Evolutionary conservation across 2,329 filamentous ascomycete species (phyloP).

Genomic region (Talaromyces piceae): DNA sequence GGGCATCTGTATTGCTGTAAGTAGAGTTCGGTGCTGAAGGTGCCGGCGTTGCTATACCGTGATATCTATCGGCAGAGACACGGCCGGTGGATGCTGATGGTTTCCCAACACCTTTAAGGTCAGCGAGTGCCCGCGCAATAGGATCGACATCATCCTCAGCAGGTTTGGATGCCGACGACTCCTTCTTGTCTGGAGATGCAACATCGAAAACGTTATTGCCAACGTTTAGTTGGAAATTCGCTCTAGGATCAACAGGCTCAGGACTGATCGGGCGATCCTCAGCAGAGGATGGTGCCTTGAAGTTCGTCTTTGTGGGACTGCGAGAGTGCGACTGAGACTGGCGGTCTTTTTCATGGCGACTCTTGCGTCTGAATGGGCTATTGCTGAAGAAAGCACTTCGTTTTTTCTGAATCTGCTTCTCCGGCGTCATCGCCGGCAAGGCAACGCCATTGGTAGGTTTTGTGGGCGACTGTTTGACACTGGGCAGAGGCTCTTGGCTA

Average conservation of each 20-base stretch:
- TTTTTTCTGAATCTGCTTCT: conserved; percentile 61
- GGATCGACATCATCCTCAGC: conserved; percentile 66
- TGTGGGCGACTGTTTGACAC: conserved; percentile 63
- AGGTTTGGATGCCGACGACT: conserved; percentile 31
- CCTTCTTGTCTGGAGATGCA: conserved; percentile 59
- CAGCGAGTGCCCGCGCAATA: conserved; percentile 84
- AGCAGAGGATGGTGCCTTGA: conserved; percentile 18
- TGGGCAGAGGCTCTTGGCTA: conserved; percentile 67
- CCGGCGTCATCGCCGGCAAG: conserved; percentile 44
- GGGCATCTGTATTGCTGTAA: conserved; percentile 45
- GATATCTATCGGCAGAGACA: conserved; percentile 93
- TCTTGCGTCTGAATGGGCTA: conserved; percentile 88
- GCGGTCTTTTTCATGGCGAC: conserved; percentile 63
- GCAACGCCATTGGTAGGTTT: conserved; percentile 47
- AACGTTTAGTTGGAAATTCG: conserved; percentile 86
- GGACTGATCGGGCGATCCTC: conserved; percentile 52
- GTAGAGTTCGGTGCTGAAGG: conserved; percentile 39
- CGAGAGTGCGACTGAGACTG: conserved; percentile 33
- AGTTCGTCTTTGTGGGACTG: conserved; percentile 44
- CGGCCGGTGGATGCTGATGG: conserved; percentile 69
- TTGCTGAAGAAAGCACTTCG: conserved; percentile 88
- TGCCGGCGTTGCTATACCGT: conserved; percentile 80
- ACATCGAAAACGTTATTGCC: conserved; percentile 96
- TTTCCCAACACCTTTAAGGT: conserved; percentile 82
- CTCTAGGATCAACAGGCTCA: conserved; percentile 82